Evolutionary conservation across 805 yeast species (phyloP).

Genomic region (Priceomyces fermenticarens): DNA sequence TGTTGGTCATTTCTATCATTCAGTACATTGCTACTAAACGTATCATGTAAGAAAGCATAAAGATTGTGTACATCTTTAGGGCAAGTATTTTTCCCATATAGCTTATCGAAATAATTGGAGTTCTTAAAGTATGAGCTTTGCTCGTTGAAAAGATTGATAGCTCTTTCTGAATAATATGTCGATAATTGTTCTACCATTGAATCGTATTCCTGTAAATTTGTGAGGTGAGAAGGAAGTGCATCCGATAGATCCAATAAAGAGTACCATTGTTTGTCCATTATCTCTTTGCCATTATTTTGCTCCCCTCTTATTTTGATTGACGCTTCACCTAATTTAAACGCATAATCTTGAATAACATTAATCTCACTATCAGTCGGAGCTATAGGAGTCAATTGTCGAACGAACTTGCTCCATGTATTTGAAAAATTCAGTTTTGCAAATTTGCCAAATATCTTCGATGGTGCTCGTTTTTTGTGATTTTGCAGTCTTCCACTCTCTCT

Average conservation of each 20-base stretch:
- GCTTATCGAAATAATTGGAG: conserved; percentile 2
- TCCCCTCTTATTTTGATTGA: not conserved
- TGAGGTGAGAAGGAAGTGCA: conserved; percentile 19
- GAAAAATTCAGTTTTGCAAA: conserved; percentile 6
- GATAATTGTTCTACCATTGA: conserved; percentile 35
- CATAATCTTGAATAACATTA: conserved; percentile 24
- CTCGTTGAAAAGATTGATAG: conserved; percentile 13
- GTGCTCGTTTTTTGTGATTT: not conserved
- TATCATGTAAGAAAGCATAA: conserved; percentile 1
- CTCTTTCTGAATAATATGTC: conserved; percentile 22
- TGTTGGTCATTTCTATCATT: conserved; percentile 6
- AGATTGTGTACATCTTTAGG: conserved; percentile 3
- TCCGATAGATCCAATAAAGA: conserved; percentile 20
- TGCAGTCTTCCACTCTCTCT: too few species aligned
- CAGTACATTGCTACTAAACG: conserved; percentile 4
- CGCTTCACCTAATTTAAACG: conserved; percentile 24
- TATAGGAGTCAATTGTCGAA: not conserved
- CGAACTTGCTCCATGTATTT: not conserved
- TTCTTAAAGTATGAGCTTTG: conserved; percentile 1
- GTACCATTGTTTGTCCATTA: not conserved
- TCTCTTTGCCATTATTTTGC: not conserved
- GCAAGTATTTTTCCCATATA: not conserved
- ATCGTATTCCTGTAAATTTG: conserved; percentile 32
- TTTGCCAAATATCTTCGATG: conserved; percentile 4
- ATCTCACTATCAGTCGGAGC: conserved; percentile 7